Base-by-base conservation (phyloP, 2,329 filamentous ascomycete genomes). In the Escovopsis sp. region DNA sequence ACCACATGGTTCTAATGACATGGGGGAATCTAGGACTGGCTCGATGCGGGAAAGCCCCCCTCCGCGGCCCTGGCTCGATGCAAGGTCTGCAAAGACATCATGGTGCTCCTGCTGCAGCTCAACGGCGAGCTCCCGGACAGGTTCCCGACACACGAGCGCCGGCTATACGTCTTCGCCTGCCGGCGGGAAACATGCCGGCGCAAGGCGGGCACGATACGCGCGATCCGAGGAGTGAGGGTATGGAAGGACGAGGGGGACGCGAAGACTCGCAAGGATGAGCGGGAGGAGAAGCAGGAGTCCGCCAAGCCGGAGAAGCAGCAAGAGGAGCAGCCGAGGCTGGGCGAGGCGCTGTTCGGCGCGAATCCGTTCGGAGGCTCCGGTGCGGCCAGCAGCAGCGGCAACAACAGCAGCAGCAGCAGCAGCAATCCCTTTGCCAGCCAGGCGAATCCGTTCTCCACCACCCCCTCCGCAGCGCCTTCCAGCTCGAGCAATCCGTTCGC, bases 121-220 rank as follows among this genome's bases (percentile, higher is more conserved):
- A 86, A 98, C 61, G 88, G 78, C 53, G 87, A 95, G 57, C 71
- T 96, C 4, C 88, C 87, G 12, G 82, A 89, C 42, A 72, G 77
- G 39, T 95, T 94, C 54, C 83, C 87, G 2, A 78, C 80, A 43
- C 85, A 96, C 61, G 86, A 95, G 54, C 73, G 91, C 50, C 76
- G 89, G 47, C 59, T 98, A 14, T 96, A 95, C 55, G 70, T 98
- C 11, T 87, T 94, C 59, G 75, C 75, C 14, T 98, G 91, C 60
- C 74, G 78, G 45, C 72, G 76, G 49, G 84, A 84, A 58, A 68
- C 76, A 10, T 98, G 91, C 57, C 76, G 84, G 53, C 73, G 88
- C 48, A 89, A 86, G 53, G 72, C 80, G 15, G 91, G 91, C 2
- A 89, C 83, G 57, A 72, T 95, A 43, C 74, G 88, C 25, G 83